Percentiles rank a stretch among this genome's conserved stretches.
Conservation (phyloP, 208 protist species). For the Giardia muris region DNA sequence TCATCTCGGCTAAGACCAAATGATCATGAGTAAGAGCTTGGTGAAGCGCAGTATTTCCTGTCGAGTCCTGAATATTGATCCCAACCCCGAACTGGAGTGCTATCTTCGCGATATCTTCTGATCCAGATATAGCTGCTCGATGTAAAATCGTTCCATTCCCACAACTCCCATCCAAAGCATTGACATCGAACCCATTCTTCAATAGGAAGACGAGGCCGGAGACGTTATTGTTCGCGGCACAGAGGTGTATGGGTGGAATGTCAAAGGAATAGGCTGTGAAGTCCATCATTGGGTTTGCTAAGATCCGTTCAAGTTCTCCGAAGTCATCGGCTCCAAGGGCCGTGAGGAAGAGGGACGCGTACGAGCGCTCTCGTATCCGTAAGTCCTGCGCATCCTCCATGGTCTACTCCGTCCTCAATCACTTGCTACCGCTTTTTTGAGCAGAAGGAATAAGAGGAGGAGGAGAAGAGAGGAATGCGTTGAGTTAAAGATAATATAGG, state of each 20-base stretch:
- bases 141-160: not conserved
- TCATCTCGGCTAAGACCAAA: not conserved
- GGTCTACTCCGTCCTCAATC: too few relatives aligned
- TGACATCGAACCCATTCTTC: not conserved
- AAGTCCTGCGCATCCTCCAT: too few relatives aligned
- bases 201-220: not conserved
- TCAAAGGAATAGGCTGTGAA: not conserved
- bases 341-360: not conserved
- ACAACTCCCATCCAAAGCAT: not conserved
- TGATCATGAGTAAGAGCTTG: not conserved
- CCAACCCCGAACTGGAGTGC: not conserved
- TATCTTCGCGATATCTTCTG: not conserved
- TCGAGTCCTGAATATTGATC: not conserved
- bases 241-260: not conserved
- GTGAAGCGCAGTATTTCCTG: constrained; percentile 4
- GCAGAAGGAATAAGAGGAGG: too few relatives aligned
- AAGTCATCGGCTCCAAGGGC: not conserved
- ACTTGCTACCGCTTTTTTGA: too few relatives aligned
- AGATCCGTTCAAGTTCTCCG: not conserved
- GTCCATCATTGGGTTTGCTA: not conserved
- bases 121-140: not conserved
- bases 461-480: too few relatives aligned
- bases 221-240: not conserved
- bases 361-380: too few relatives aligned
- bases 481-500: too few relatives aligned